These are phyloP conservation scores for Beauveria brongniartii DNA, from an alignment of 2,329 filamentous ascomycete species.

Conservation along the genomic window DNA sequence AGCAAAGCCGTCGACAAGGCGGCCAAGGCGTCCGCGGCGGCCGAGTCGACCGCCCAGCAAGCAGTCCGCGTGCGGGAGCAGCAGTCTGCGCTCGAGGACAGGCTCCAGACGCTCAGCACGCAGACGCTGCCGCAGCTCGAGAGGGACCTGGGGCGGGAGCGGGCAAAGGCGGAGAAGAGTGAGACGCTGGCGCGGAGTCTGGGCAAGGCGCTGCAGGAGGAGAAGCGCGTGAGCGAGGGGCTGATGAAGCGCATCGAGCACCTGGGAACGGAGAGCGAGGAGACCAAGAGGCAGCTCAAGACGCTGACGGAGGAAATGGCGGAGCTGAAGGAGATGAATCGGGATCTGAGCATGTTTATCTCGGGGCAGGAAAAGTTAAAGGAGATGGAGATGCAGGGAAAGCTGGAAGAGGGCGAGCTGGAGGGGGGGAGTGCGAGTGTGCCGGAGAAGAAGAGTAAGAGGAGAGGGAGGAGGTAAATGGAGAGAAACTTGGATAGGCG, in stretches of 20 bases:
- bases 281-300: conserved; percentile 47
- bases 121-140: conserved; percentile 62
- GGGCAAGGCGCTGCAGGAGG: conserved; percentile 70
- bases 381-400: conserved; percentile 55
- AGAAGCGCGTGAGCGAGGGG: conserved; percentile 75
- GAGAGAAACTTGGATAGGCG: background rate
- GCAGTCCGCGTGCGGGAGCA: conserved; percentile 42
- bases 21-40: conserved; percentile 58
- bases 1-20: conserved; percentile 87
- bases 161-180: conserved; percentile 61
- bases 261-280: conserved; percentile 55
- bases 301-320: conserved; percentile 54
- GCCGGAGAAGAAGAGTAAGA: conserved; percentile 50
- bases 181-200: conserved; percentile 68
- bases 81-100: conserved; percentile 41
- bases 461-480: conserved; percentile 38
- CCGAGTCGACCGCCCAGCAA: conserved; percentile 50
- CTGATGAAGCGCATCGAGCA: conserved; percentile 76
- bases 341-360: conserved; percentile 82
- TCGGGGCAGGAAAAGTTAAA: conserved; percentile 73
- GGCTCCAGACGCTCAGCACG: conserved; percentile 36
- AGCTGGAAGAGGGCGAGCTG: conserved; percentile 60
- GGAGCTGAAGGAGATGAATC: conserved; percentile 78
- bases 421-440: conserved; percentile 64
- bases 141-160: conserved; percentile 61